These are phyloP conservation scores for Brasilioporus rufonigricans DNA, from an alignment of 768 basidiomycete species.

Conservation along the genomic window DNA sequence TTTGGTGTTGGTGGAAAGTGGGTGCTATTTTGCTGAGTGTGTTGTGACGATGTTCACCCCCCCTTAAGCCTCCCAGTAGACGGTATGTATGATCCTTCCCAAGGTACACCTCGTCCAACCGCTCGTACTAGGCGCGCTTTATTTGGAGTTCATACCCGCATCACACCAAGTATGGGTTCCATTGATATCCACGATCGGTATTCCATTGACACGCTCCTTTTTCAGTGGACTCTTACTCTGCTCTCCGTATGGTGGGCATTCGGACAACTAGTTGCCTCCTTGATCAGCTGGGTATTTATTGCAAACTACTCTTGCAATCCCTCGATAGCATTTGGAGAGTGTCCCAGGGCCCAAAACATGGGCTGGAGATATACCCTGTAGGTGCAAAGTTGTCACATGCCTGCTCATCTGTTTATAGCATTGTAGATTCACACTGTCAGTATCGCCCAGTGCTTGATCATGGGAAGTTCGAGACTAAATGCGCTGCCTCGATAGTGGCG, in stretches of 20 bases:
- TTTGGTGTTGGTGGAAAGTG: slow-evolving; percentile 54
- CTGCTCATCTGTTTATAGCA: neutral
- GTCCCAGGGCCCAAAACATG: slow-evolving; percentile 49
- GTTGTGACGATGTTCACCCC: slow-evolving; percentile 20
- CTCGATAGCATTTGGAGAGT: slow-evolving; percentile 35
- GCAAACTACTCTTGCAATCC: slow-evolving; percentile 51
- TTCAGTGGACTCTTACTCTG: slow-evolving; percentile 52
- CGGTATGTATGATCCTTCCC: slow-evolving; percentile 31
- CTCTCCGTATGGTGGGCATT: slow-evolving; percentile 55
- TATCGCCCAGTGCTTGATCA: slow-evolving; percentile 2
- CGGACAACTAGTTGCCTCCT: slow-evolving; percentile 48
- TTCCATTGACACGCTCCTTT: neutral
- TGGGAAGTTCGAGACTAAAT: slow-evolving; percentile 2
- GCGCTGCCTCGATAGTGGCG: slow-evolving; percentile 32
- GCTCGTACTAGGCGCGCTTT: slow-evolving; percentile 38
- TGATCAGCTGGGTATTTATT: slow-evolving; percentile 56
- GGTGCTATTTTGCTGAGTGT: slow-evolving; percentile 19
- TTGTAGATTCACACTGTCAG: slow-evolving; percentile 42
- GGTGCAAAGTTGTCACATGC: neutral
- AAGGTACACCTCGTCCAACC: neutral
- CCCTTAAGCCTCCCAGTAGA: slow-evolving; percentile 42
- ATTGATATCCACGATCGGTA: neutral
- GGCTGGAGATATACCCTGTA: slow-evolving; percentile 61
- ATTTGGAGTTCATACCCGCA: slow-evolving; percentile 43
- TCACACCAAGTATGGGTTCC: slow-evolving; percentile 35